Conservation (phyloP, 2,329 filamentous ascomycete species). For the Scedosporium dehoogii region DNA sequence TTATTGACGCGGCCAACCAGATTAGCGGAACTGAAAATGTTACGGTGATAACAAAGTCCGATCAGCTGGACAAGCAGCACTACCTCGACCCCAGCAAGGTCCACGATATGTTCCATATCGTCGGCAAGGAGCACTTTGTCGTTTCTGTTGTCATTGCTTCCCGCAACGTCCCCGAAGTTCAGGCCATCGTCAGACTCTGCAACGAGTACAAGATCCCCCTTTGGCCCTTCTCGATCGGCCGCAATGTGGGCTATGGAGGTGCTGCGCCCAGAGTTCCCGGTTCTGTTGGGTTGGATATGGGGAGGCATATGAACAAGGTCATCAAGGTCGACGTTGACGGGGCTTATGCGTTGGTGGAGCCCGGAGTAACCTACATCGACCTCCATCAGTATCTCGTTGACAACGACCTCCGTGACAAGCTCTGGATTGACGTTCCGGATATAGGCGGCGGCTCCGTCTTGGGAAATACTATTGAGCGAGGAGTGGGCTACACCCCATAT, state of each 20-base stretch:
- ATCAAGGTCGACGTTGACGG: slow-evolving; percentile 38
- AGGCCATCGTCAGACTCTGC: slow-evolving; percentile 31
- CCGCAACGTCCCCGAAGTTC: slow-evolving; percentile 30
- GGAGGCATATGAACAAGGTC: slow-evolving; percentile 41
- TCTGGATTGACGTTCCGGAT: slow-evolving; percentile 34
- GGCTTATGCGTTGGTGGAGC: slow-evolving; percentile 42
- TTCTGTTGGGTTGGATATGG: slow-evolving; percentile 40
- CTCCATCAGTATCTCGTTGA: slow-evolving; percentile 39
- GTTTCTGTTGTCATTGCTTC: slow-evolving; percentile 25
- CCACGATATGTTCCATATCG: slow-evolving; percentile 27
- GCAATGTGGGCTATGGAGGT: slow-evolving; percentile 45
- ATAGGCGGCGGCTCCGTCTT: slow-evolving; percentile 32
- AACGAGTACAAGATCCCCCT: slow-evolving; percentile 35
- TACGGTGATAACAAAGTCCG: slow-evolving; percentile 7
- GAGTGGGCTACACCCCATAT: slow-evolving; percentile 34
- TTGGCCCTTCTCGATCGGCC: slow-evolving; percentile 37
- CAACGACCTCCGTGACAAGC: slow-evolving; percentile 24
- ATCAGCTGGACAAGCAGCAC: slow-evolving; percentile 10
- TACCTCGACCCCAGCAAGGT: slow-evolving; percentile 15
- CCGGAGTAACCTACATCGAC: slow-evolving; percentile 42
- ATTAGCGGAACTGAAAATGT: slow-evolving; percentile 17
- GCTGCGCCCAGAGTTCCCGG: slow-evolving; percentile 41
- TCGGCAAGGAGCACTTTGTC: slow-evolving; percentile 32
- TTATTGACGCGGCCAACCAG: slow-evolving; percentile 10
- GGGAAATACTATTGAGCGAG: slow-evolving; percentile 34